Evolutionary conservation across 2,329 filamentous ascomycete species (phyloP).

Genomic region (Diplodia sapinea): DNA sequence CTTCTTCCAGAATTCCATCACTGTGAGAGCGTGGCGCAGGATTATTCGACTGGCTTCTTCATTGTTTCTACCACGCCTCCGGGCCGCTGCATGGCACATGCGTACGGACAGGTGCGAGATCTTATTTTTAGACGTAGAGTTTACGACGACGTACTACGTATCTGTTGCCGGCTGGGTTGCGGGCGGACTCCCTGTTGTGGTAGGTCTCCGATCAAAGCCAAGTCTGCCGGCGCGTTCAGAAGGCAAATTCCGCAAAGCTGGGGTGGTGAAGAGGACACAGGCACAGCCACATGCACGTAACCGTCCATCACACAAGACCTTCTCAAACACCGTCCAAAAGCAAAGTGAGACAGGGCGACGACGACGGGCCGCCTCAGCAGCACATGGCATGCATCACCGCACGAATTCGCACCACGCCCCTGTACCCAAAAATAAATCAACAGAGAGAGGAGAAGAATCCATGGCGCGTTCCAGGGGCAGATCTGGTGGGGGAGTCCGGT

Average conservation of each 20-base stretch:
- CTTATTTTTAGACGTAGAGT: not conserved
- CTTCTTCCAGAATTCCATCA: conserved; percentile 9
- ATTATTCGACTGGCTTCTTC: not conserved
- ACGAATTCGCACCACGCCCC: not conserved
- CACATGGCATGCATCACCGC: not conserved
- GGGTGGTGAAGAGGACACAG: not conserved
- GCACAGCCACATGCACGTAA: not conserved
- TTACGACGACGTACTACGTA: not conserved
- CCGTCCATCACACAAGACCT: not conserved
- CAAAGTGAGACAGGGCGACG: not conserved
- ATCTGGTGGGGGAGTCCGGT: not conserved
- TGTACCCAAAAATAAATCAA: not conserved
- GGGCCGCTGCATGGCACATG: not conserved
- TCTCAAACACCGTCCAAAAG: not conserved
- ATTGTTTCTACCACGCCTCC: not conserved
- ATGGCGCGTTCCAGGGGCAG: not conserved
- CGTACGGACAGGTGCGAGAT: not conserved
- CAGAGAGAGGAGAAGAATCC: not conserved
- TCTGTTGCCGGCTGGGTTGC: not conserved
- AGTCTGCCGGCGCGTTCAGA: not conserved
- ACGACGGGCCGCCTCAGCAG: not conserved
- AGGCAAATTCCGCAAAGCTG: not conserved
- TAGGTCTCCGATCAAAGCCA: not conserved
- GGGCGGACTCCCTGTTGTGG: not conserved
- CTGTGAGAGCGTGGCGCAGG: not conserved